These are phyloP conservation scores for Herpetospermum pedunculosum DNA, from an alignment of 306 rosid species.

Conservation along the genomic window DNA sequence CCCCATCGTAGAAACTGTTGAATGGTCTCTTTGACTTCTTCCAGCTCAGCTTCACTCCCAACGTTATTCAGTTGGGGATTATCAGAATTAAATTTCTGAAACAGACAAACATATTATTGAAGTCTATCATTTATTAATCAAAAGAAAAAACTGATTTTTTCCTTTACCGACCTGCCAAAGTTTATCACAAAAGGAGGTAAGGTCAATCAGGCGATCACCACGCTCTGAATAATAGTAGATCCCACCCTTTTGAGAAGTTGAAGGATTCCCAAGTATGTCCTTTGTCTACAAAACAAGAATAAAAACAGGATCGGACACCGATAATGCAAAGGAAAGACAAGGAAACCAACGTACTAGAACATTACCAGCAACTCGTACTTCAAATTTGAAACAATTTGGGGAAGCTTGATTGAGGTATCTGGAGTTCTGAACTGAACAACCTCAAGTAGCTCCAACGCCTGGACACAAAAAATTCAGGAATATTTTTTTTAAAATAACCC, in stretches of 20 bases:
- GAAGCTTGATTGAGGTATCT: slow-evolving; percentile 45
- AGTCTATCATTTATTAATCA: slow-evolving; percentile 4
- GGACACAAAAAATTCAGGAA: slow-evolving; percentile 7
- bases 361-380: slow-evolving; percentile 69
- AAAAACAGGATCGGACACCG: not conserved
- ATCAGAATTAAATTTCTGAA: slow-evolving; percentile 61
- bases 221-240: slow-evolving; percentile 90
- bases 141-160: slow-evolving; percentile 4
- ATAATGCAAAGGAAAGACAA: slow-evolving; percentile 3
- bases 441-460: slow-evolving; percentile 94
- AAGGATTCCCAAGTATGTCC: slow-evolving; percentile 61
- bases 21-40: slow-evolving; percentile 56
- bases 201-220: slow-evolving; percentile 86
- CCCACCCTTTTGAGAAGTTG: slow-evolving; percentile 74
- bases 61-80: slow-evolving; percentile 47
- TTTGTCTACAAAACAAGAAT: slow-evolving; percentile 42
- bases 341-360: slow-evolving; percentile 14
- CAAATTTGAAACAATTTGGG: slow-evolving; percentile 47
- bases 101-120: slow-evolving; percentile 13
- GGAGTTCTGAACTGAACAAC: slow-evolving; percentile 85
- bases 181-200: slow-evolving; percentile 67
- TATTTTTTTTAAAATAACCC: not conserved
- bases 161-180: slow-evolving; percentile 78
- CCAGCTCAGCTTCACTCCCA: slow-evolving; percentile 65
- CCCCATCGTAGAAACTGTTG: slow-evolving; percentile 97